Evolutionary conservation across 352 stramenopile genomes (phyloP).

Genomic region (Blastocystis sp.): DNA sequence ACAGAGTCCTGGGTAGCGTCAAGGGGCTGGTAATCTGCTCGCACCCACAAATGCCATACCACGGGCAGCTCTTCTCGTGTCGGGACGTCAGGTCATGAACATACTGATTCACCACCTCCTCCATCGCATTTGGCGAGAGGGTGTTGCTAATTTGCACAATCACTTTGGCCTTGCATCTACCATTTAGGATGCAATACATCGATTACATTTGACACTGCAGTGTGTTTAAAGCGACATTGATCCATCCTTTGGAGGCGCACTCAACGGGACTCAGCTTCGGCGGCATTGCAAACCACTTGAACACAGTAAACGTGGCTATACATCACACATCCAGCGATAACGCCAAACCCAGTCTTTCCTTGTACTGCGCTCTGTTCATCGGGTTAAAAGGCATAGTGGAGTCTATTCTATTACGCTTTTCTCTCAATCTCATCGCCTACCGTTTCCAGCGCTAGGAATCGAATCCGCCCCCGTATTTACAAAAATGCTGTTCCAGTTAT

Average conservation of each 20-base stretch:
- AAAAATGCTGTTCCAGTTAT: slow-evolving; percentile 64
- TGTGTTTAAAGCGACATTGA: slow-evolving; percentile 49
- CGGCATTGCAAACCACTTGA: slow-evolving; percentile 64
- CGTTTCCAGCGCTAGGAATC: not conserved
- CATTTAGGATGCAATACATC: not conserved
- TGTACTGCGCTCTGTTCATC: slow-evolving; percentile 31
- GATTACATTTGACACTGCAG: slow-evolving; percentile 61
- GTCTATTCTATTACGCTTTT: not conserved
- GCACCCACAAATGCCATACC: slow-evolving; percentile 28
- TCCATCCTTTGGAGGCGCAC: slow-evolving; percentile 59
- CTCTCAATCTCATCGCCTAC: not conserved
- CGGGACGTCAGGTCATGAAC: not conserved
- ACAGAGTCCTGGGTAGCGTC: not conserved
- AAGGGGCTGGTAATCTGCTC: slow-evolving; percentile 29
- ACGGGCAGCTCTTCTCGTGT: slow-evolving; percentile 39
- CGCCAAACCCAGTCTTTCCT: slow-evolving; percentile 5
- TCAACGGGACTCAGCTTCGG: slow-evolving; percentile 49
- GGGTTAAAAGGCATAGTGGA: slow-evolving; percentile 10
- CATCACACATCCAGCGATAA: not conserved
- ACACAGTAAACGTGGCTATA: slow-evolving; percentile 36
- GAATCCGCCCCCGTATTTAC: not conserved
- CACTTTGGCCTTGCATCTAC: slow-evolving; percentile 41
- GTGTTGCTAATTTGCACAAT: slow-evolving; percentile 25
- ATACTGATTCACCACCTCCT: slow-evolving; percentile 1
- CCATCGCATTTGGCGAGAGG: not conserved